Percentiles rank a stretch among this genome's conserved stretches.
Conservation (phyloP, 352 stramenopile species). For the Pythium biforme region DNA sequence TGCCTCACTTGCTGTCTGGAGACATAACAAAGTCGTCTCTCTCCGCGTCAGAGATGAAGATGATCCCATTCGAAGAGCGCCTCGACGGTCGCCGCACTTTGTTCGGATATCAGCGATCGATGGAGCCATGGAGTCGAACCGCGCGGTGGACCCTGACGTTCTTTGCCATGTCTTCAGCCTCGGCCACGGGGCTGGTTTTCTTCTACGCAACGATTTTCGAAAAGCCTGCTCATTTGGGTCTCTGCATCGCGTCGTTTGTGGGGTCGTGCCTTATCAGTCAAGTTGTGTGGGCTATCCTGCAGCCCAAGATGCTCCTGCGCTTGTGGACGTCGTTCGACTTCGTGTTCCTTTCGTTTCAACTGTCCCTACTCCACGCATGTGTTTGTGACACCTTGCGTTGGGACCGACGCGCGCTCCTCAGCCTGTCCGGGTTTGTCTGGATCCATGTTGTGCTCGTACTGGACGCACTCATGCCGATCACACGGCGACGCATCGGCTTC, state of each 20-base stretch:
- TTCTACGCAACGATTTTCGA: slow-evolving; percentile 9
- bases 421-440: slow-evolving; percentile 24
- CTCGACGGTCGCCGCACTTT: slow-evolving; percentile 1
- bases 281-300: slow-evolving; percentile 8
- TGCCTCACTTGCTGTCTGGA: neutral
- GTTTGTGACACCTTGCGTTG: slow-evolving; percentile 30
- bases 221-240: neutral
- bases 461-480: slow-evolving; percentile 19
- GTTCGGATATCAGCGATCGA: neutral
- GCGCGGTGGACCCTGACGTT: neutral
- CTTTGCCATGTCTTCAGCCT: neutral
- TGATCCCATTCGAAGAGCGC: neutral
- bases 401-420: slow-evolving; percentile 15
- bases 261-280: neutral
- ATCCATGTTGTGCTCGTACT: slow-evolving; percentile 29
- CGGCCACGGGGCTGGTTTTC: neutral
- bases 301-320: slow-evolving; percentile 23
- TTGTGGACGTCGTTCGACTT: slow-evolving; percentile 36
- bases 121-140: neutral
- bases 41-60: slow-evolving; percentile 1
- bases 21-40: neutral
- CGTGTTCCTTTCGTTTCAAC: slow-evolving; percentile 32
- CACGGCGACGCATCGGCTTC: slow-evolving; percentile 12
- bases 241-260: neutral
- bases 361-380: slow-evolving; percentile 22